A percentile compares a stretch with the other conserved stretches of the same genome.
Evolutionary conservation across 78 protist species (phyloP).

Genomic region (Polysphondylium violaceum): DNA sequence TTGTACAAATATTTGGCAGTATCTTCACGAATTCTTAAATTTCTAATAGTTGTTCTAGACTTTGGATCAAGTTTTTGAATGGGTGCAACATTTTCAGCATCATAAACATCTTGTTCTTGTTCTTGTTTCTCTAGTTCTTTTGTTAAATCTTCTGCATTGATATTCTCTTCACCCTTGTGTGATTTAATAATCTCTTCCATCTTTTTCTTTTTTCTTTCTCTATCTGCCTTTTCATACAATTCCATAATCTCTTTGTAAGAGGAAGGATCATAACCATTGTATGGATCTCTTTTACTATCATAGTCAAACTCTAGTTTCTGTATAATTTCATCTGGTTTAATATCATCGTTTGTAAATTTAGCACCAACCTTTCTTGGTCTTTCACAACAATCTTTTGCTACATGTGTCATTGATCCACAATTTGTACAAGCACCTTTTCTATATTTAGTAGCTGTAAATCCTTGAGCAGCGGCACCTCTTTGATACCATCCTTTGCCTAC

Average conservation of each 20-base stretch:
- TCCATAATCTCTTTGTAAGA: constrained; percentile 58
- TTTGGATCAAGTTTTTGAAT: constrained; percentile 81
- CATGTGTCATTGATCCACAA: constrained; percentile 99
- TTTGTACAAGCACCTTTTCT: constrained; percentile 99
- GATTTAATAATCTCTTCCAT: constrained; percentile 54
- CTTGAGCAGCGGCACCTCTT: constrained; percentile 81
- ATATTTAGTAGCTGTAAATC: constrained; percentile 85
- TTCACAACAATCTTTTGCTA: constrained; percentile 91
- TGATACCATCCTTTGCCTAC: constrained; percentile 80
- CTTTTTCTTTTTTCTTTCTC: constrained; percentile 52
- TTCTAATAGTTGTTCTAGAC: constrained; percentile 89
- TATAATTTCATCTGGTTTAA: constrained; percentile 91
- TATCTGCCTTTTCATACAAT: constrained; percentile 62
- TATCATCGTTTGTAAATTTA: constrained; percentile 74
- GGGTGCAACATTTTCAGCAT: constrained; percentile 66
- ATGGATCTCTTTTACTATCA: constrained; percentile 92
- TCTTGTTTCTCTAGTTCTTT: constrained; percentile 59
- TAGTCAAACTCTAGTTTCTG: constrained; percentile 59
- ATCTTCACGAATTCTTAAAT: constrained; percentile 96
- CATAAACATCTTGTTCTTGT: constrained; percentile 44
- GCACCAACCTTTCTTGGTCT: constrained; percentile 97
- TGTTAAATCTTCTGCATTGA: neutral
- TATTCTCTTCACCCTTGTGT: constrained; percentile 5
- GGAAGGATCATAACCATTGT: constrained; percentile 94
- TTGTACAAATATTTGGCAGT: constrained; percentile 98